Conservation (phyloP, 192 early-diverging fungal species). For the Dissophora globulifera region DNA sequence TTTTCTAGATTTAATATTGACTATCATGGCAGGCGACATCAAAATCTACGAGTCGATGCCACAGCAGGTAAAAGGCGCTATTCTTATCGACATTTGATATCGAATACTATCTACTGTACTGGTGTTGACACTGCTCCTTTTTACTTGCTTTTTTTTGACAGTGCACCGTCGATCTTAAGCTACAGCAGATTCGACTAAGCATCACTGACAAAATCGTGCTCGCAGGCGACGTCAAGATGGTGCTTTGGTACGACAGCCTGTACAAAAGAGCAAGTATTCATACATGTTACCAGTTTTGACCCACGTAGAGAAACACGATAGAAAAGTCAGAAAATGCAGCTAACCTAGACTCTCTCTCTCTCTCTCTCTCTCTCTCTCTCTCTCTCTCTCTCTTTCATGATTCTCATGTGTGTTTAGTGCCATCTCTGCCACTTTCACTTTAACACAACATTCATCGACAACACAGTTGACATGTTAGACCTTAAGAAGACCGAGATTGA, state of each 20-base stretch:
- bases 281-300: too few species aligned
- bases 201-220: slow-evolving; percentile 45
- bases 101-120: too few species aligned
- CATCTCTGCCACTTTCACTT: slow-evolving; percentile 59
- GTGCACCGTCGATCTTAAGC: slow-evolving; percentile 22
- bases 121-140: background rate
- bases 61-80: slow-evolving; percentile 16
- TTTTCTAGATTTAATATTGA: slow-evolving; percentile 35
- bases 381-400: too few species aligned
- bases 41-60: slow-evolving; percentile 47
- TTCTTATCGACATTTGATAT: too few species aligned
- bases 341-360: too few species aligned
- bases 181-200: slow-evolving; percentile 29
- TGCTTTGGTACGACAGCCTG: slow-evolving; percentile 42
- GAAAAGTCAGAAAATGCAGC: too few species aligned
- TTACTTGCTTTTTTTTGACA: background rate
- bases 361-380: too few species aligned
- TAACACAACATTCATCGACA: slow-evolving; percentile 58
- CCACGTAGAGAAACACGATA: too few species aligned
- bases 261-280: slow-evolving; percentile 47
- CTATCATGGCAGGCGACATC: slow-evolving; percentile 29
- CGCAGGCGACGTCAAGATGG: slow-evolving; percentile 49
- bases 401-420: too few species aligned
- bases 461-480: slow-evolving; percentile 1
- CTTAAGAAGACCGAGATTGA: slow-evolving; percentile 53